phyloP scores from a whole-genome alignment of 768 basidiomycete genomes.

The Cystobasidium ongulense region DNA sequence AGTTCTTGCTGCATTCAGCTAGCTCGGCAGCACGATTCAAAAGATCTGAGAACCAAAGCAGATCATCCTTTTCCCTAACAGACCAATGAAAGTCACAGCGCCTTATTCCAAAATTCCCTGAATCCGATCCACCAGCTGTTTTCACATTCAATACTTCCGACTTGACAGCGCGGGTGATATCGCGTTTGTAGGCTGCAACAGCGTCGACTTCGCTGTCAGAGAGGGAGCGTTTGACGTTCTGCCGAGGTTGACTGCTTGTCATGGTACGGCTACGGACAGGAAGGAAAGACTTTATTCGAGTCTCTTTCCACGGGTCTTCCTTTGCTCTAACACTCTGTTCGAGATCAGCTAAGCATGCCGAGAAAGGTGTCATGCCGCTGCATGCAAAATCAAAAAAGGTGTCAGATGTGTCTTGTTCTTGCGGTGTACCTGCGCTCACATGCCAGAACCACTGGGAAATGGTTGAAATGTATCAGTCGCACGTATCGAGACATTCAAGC shows the following conservation, averaged over 20 bases:
- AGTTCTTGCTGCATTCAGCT: neutral
- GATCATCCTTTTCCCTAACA: conserved; percentile 11
- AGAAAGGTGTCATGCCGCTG: conserved; percentile 23
- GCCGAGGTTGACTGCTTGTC: neutral
- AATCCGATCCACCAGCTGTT: neutral
- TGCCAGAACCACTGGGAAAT: neutral
- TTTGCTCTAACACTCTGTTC: conserved; percentile 12
- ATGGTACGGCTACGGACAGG: neutral
- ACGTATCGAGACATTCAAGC: neutral
- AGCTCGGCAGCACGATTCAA: conserved; percentile 12
- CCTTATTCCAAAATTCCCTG: neutral
- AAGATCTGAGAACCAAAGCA: conserved; percentile 29
- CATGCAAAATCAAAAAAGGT: neutral
- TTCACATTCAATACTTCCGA: neutral
- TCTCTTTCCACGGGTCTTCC: conserved; percentile 26
- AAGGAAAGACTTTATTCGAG: neutral
- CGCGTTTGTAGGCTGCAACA: neutral
- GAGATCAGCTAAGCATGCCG: conserved; percentile 16
- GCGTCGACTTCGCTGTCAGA: neutral
- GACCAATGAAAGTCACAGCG: conserved; percentile 26
- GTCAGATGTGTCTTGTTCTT: neutral
- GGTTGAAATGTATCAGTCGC: neutral
- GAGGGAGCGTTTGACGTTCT: neutral
- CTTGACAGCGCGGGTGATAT: neutral
- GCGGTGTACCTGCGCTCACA: neutral